Conservation (phyloP, 2,329 filamentous ascomycete genomes). For the Dothistroma septosporum region DNA sequence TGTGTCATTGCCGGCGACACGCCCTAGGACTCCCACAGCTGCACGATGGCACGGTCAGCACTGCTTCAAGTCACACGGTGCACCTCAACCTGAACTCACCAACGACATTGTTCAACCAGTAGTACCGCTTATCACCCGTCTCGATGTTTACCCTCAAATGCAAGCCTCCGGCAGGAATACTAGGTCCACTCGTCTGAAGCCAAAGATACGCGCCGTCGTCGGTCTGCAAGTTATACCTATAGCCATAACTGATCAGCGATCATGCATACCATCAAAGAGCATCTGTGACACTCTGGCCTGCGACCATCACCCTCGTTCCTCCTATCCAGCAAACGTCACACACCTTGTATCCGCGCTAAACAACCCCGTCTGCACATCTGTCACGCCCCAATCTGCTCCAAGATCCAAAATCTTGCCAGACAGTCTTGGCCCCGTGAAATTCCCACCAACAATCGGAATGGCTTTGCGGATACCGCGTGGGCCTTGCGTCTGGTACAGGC, state of each 20-base stretch:
- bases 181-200: constrained; percentile 34
- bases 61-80: constrained; percentile 30
- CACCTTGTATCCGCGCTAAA: constrained; percentile 35
- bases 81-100: neutral
- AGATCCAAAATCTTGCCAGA: constrained; percentile 32
- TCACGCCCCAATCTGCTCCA: constrained; percentile 39
- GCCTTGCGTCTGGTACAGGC: constrained; percentile 26
- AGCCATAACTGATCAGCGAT: neutral
- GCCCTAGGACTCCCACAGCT: constrained; percentile 20
- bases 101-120: constrained; percentile 39
- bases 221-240: constrained; percentile 35
- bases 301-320: neutral
- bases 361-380: constrained; percentile 28
- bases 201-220: constrained; percentile 36
- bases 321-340: neutral
- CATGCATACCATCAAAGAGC: neutral
- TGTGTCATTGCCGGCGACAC: constrained; percentile 13
- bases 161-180: constrained; percentile 28
- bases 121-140: constrained; percentile 34
- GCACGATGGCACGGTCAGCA: constrained; percentile 38
- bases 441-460: constrained; percentile 32
- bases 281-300: neutral
- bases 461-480: constrained; percentile 28
- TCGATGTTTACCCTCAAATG: constrained; percentile 36
- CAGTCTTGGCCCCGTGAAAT: constrained; percentile 31